phyloP scores from a whole-genome alignment of 495 filamentous ascomycete species.

The Penicillium simplicissimum region DNA sequence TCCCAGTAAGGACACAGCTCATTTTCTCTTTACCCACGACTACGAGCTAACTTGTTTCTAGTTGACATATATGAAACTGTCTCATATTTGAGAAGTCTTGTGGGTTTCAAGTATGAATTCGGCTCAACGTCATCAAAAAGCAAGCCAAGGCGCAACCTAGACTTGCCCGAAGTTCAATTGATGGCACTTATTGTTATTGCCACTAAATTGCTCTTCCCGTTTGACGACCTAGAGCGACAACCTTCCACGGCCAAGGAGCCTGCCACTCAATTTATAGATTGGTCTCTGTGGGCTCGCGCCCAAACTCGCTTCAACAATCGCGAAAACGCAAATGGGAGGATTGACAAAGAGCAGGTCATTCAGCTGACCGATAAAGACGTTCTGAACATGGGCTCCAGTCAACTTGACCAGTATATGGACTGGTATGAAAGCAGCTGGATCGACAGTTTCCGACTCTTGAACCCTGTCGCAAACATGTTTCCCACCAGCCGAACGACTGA shows the following conservation, averaged over 20 bases:
- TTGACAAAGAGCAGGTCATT: conserved; percentile 45
- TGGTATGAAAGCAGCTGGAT: conserved; percentile 83
- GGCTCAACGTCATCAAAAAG: conserved; percentile 35
- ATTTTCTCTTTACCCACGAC: not conserved
- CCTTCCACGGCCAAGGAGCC: conserved; percentile 60
- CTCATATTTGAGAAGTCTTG: conserved; percentile 56
- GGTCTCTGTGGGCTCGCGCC: conserved; percentile 65
- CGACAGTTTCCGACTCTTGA: conserved; percentile 33
- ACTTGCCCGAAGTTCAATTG: conserved; percentile 72
- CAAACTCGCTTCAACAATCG: conserved; percentile 46
- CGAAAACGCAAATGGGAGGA: conserved; percentile 22
- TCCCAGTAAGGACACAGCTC: conserved; percentile 59
- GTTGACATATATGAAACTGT: conserved; percentile 69
- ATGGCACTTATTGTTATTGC: conserved; percentile 72
- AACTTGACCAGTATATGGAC: conserved; percentile 82
- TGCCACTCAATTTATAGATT: conserved; percentile 63
- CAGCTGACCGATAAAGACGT: conserved; percentile 66
- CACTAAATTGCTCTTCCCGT: conserved; percentile 75
- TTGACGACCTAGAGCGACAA: conserved; percentile 62
- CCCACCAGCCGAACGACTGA: conserved; percentile 35
- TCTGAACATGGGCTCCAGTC: conserved; percentile 62
- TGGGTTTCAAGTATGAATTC: conserved; percentile 60
- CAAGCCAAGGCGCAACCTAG: conserved; percentile 32
- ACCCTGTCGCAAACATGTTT: conserved; percentile 54
- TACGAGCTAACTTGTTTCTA: conserved; percentile 30